Base-by-base conservation (phyloP, 2,329 filamentous ascomycete genomes). In the Microsporum audouinii region DNA sequence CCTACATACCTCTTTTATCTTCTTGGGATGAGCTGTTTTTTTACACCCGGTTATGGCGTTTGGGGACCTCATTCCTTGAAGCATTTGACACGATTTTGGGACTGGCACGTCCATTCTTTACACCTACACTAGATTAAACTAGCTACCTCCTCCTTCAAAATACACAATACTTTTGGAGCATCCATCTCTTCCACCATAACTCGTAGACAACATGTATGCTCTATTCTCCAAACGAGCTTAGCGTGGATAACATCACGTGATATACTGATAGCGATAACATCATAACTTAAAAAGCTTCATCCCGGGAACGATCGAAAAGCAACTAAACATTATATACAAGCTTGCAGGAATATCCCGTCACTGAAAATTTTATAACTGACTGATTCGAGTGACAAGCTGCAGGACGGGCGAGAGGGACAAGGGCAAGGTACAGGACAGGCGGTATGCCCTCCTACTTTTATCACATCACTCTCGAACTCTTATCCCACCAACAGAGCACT, bases 381-480 rank as follows among this genome's bases (percentile, higher is more conserved):
- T 23, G 17, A 23, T 23, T 23, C 17, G 17, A 23, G 17, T 23
- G 17, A 23, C 17, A 23, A 23, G 17, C 17, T 23, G 17, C 17
- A 23, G 17, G 17, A 23, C 17, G 17, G 17, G 17, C 17, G 17
- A 23, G 17, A 23, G 17, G 17, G 17, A 23, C 17, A 23, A 23
- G 17, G 17, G 17, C 17, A 23, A 23, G 17, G 17, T 23, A 61
- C 68, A 69, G 66, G 63, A 66, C 65, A 47, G 51, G 51, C 74
- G 74, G 76, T 66, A 84, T 84, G 82, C 80, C 80, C 71, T 79
- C 80, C 58, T 85, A 84, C 71, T 85, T 85, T 71, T 87, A 84
- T 68, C 82, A 86, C 68, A 71, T 87, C 62, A 77, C 77, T 65
- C 77, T 86, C 66, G 83, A 86, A 78, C 73, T 86, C 17, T 78